Evolutionary conservation across 1,284 basidiomycete genomes (phyloP).

Genomic region (Moniliella sp.): DNA sequence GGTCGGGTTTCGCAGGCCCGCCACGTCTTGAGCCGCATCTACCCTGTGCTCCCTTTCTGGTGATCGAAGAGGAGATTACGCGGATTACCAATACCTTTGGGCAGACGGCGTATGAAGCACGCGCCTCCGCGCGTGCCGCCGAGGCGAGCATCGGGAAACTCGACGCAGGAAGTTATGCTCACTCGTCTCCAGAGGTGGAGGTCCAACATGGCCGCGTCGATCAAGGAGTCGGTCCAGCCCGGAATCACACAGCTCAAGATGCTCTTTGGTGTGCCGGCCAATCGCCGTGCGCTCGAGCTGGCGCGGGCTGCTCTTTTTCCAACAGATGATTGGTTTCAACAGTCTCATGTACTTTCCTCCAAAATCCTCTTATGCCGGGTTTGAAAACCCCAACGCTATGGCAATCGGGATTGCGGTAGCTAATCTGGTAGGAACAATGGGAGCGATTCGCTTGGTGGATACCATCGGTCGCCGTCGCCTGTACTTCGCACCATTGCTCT

Average conservation of each 20-base stretch:
- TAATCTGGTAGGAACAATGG: slow-evolving; percentile 15
- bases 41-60: slow-evolving; percentile 9
- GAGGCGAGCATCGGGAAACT: too few relatives aligned
- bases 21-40: slow-evolving; percentile 13
- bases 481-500: slow-evolving; percentile 14
- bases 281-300: slow-evolving; percentile 12
- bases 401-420: slow-evolving; percentile 16
- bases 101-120: background rate
- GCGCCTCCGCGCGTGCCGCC: background rate
- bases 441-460: slow-evolving; percentile 17
- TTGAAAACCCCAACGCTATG: slow-evolving; percentile 18
- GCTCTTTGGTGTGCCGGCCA: slow-evolving; percentile 6
- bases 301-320: slow-evolving; percentile 13
- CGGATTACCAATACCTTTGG: slow-evolving; percentile 8
- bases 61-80: slow-evolving; percentile 9
- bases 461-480: slow-evolving; percentile 10
- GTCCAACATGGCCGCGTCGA: background rate
- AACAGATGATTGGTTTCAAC: slow-evolving; percentile 8
- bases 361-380: slow-evolving; percentile 18
- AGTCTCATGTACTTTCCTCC: slow-evolving; percentile 15
- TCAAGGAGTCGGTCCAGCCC: background rate
- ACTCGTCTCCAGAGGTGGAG: too few relatives aligned
- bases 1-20: slow-evolving; percentile 12
- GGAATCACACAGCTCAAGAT: slow-evolving; percentile 5
- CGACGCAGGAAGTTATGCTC: too few relatives aligned